Percentiles rank a stretch among this genome's conserved stretches.
Conservation (phyloP, 768 basidiomycete genomes). For the Psilocybe cubensis region DNA sequence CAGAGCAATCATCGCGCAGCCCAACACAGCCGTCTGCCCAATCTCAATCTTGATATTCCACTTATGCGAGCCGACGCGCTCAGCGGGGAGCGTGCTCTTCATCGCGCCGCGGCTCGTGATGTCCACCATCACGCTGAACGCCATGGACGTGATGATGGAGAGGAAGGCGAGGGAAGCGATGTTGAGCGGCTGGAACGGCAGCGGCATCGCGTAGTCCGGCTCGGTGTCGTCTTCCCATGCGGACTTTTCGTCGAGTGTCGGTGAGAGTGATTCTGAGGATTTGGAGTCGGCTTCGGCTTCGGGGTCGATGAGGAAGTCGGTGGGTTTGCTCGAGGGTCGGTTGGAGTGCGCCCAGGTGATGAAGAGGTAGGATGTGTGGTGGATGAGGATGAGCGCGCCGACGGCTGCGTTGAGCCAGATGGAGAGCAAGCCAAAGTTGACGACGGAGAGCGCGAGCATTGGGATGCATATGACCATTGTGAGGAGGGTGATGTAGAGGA, state of each 20-base stretch:
- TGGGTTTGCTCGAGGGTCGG: neutral
- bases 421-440: constrained; percentile 31
- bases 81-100: constrained; percentile 25
- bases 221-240: neutral
- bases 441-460: constrained; percentile 24
- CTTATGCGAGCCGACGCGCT: constrained; percentile 25
- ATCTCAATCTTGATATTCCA: constrained; percentile 33
- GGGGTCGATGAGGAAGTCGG: constrained; percentile 7
- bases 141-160: constrained; percentile 23
- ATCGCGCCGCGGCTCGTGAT: constrained; percentile 25
- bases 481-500: constrained; percentile 17
- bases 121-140: constrained; percentile 30
- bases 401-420: constrained; percentile 28
- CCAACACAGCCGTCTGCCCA: constrained; percentile 26
- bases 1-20: constrained; percentile 20
- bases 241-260: neutral
- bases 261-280: too few species aligned
- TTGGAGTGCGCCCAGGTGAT: constrained; percentile 10
- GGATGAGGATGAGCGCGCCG: constrained; percentile 22
- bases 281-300: neutral
- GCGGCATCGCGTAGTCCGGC: constrained; percentile 8
- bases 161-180: constrained; percentile 19
- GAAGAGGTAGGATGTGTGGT: constrained; percentile 19
- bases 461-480: constrained; percentile 21
- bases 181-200: constrained; percentile 17